Base-by-base conservation (phyloP, 2,329 filamentous ascomycete species). In the Aspergillus jensenii region DNA sequence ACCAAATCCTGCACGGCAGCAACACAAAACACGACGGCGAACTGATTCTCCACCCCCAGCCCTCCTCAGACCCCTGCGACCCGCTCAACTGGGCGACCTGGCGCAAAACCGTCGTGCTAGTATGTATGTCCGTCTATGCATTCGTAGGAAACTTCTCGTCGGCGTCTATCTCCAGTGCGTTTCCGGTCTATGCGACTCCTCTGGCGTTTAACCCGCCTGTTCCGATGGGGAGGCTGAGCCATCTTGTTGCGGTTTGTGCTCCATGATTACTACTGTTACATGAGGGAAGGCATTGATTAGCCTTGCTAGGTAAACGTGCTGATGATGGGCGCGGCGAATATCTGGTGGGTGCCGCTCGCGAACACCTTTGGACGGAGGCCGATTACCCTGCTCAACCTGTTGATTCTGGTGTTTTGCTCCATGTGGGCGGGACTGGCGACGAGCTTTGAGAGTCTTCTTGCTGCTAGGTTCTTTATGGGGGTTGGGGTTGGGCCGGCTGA, bases 321-420 rank as follows among this genome's bases (percentile, higher is more conserved):
- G 14, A 59, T 59, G 57, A 59, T 59, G 57, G 57, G 57, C 19
- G 57, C 57, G 11, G 53, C 47, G 6, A 59, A 59, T 25, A 59
- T 59, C n/a, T 55, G 54, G 52, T 59, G 57, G 57, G 57, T 59
- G 43, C 57, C 57, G 35, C 51, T 59, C 40, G 57, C 52, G 15
- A 59, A 59, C 40, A 59, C 57, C 3, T 59, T 59, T 44, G 57
- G 57, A 2, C 52, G 57, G 4, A 23, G 57, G 6, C 47, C 47
- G 4, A n/a, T 59, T 17, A 56, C 25, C n/a, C 17, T 59, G 17
- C 33, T 59, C 8, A 57, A 48, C 23, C 53, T 59, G 3, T 44
- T 59, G n/a, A 35, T 59, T 12, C 39, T 57, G 17, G 3, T 54
- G 17, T 40, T 59, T 21, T 56, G 49, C 41, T 59, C 40, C 2